Conservation (phyloP, 495 filamentous ascomycete species). For the Aspergillus egyptiacus region DNA sequence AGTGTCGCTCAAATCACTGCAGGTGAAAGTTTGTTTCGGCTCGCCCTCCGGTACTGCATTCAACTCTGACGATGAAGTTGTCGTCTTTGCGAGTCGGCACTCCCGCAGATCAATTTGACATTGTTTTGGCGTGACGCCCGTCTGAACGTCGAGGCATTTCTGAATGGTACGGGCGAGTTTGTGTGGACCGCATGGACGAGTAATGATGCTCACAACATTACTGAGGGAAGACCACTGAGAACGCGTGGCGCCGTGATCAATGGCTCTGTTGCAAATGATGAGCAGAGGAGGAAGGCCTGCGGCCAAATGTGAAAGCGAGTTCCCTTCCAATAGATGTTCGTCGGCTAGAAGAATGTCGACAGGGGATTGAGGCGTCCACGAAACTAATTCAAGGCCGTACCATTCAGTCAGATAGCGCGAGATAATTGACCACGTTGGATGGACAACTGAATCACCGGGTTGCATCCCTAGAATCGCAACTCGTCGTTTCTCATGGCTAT, state of each 20-base stretch:
- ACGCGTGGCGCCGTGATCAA: constrained; percentile 26
- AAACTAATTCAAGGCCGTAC: constrained; percentile 40
- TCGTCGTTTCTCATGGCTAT: constrained; percentile 21
- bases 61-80: background rate
- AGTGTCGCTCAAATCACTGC: constrained; percentile 2
- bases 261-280: constrained; percentile 31
- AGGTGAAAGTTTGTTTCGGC: background rate
- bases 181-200: constrained; percentile 56
- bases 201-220: constrained; percentile 38
- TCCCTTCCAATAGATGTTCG: constrained; percentile 28
- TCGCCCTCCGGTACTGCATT: background rate
- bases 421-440: constrained; percentile 22
- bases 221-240: constrained; percentile 31
- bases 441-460: constrained; percentile 11
- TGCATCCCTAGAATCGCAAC: constrained; percentile 32
- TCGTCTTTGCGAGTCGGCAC: constrained; percentile 1
- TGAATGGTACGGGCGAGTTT: constrained; percentile 54
- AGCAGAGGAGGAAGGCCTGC: constrained; percentile 29
- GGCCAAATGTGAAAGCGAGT: constrained; percentile 9
- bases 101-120: constrained; percentile 13
- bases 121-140: constrained; percentile 12
- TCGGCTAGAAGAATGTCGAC: constrained; percentile 40
- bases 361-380: constrained; percentile 25
- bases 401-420: constrained; percentile 37
- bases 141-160: constrained; percentile 26